Evolutionary conservation across 345 rosid species (phyloP).

Genomic region (Arabis hirsuta): DNA sequence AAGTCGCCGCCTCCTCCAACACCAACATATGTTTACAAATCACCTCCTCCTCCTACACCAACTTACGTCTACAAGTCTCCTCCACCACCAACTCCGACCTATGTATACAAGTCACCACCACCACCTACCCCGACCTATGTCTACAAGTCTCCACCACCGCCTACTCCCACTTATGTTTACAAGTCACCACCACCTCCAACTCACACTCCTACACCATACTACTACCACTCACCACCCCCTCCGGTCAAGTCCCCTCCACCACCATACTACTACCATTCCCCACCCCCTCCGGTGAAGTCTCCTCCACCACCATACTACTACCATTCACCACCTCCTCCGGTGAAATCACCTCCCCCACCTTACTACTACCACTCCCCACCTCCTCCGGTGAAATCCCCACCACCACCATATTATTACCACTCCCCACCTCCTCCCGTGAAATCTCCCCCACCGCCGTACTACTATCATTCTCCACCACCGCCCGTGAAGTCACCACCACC

Average conservation of each 20-base stretch:
- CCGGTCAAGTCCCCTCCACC: conserved; percentile 30
- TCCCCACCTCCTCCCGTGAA: conserved; percentile 48
- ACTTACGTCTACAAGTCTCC: conserved; percentile 43
- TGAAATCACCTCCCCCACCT: conserved; percentile 35
- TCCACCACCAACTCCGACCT: neutral
- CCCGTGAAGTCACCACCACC: conserved; percentile 22
- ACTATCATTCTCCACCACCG: conserved; percentile 14
- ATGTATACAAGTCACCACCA: conserved; percentile 47
- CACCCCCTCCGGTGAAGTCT: conserved; percentile 35
- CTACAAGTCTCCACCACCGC: conserved; percentile 28
- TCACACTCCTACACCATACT: conserved; percentile 43
- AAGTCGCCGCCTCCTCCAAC: conserved; percentile 26
- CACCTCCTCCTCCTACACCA: conserved; percentile 33
- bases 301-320: conserved; percentile 40
- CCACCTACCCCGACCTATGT: conserved; percentile 13
- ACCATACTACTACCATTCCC: conserved; percentile 17
- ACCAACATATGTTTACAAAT: conserved; percentile 19
- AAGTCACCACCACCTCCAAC: conserved; percentile 49
- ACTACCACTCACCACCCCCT: conserved; percentile 44
- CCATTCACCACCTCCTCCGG: conserved; percentile 44
- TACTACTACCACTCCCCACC: conserved; percentile 51
- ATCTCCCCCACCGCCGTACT: conserved; percentile 23
- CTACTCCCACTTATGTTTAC: neutral
- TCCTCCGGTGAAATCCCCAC: conserved; percentile 23
- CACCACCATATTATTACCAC: conserved; percentile 46